phyloP scores from a whole-genome alignment of 805 yeast genomes.

The Candida tallmaniae region DNA sequence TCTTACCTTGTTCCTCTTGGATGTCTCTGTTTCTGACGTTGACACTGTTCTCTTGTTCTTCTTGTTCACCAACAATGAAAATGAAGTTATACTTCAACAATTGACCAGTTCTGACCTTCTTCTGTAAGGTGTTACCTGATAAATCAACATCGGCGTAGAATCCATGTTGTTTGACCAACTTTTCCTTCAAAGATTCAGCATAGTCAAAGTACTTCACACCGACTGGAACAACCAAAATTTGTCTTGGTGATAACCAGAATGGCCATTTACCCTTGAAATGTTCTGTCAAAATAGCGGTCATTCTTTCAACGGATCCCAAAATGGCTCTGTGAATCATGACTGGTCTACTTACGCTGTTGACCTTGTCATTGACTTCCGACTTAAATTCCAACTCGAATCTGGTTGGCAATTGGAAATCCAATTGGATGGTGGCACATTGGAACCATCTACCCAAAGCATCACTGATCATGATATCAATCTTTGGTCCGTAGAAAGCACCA shows the following conservation, averaged over 20 bases:
- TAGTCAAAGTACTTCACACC: slow-evolving; percentile 90
- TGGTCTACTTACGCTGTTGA: slow-evolving; percentile 68
- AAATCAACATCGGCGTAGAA: slow-evolving; percentile 92
- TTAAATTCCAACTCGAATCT: slow-evolving; percentile 90
- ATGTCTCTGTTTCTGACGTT: slow-evolving; percentile 97
- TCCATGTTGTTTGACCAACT: slow-evolving; percentile 59
- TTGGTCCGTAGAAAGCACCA: slow-evolving; percentile 95
- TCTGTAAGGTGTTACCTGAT: slow-evolving; percentile 93
- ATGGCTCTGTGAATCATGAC: slow-evolving; percentile 99
- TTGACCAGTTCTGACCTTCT: slow-evolving; percentile 98
- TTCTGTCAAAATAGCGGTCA: slow-evolving; percentile 97
- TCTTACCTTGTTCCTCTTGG: slow-evolving; percentile 87
- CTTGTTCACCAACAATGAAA: slow-evolving; percentile 96
- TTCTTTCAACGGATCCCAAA: slow-evolving; percentile 96
- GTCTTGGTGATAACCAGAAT: slow-evolving; percentile 99
- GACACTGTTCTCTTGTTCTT: slow-evolving; percentile 71
- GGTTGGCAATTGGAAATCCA: slow-evolving; percentile 96
- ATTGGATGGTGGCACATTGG: slow-evolving; percentile 98
- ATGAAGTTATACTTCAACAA: slow-evolving; percentile 90
- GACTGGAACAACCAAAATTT: slow-evolving; percentile 92
- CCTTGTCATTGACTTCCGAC: slow-evolving; percentile 53
- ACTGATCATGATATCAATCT: slow-evolving; percentile 92
- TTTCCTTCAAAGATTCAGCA: slow-evolving; percentile 75
- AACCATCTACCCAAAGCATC: slow-evolving; percentile 96
- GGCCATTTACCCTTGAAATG: slow-evolving; percentile 99